These are phyloP conservation scores for Epichloe coenophiala DNA, from an alignment of 2,329 filamentous ascomycete genomes.

Conservation along the genomic window DNA sequence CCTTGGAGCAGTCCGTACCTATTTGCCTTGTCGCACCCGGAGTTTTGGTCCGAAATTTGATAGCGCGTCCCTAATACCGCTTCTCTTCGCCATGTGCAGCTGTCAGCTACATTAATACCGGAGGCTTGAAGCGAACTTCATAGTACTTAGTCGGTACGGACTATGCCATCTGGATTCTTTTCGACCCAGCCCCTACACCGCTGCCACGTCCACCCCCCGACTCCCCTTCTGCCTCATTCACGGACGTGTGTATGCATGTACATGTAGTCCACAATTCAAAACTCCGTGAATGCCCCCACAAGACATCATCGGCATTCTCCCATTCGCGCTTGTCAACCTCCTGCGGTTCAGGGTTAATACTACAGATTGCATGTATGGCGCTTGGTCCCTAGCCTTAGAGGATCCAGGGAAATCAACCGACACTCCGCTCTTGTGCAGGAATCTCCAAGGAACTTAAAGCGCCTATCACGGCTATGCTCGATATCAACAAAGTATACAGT, in stretches of 20 bases:
- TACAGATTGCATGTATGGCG: neutral
- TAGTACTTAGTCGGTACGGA: no score
- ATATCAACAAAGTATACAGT: neutral
- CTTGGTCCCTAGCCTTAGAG: neutral
- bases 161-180: neutral
- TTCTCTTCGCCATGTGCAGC: neutral
- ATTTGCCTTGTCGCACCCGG: neutral
- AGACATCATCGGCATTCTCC: neutral
- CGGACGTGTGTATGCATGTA: no score
- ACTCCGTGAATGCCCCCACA: neutral
- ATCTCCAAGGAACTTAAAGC: neutral
- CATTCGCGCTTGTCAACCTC: neutral
- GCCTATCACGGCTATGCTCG: neutral
- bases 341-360: no score
- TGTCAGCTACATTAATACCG: neutral
- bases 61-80: neutral
- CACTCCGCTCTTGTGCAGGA: neutral
- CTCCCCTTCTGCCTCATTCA: neutral
- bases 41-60: neutral
- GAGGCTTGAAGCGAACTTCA: no score
- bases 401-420: neutral
- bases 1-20: neutral
- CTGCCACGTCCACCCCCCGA: neutral
- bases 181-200: neutral
- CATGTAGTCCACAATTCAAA: slow-evolving; percentile 1